phyloP scores from a whole-genome alignment of 2,329 filamentous ascomycete species.

The Trichoderma sp. region DNA sequence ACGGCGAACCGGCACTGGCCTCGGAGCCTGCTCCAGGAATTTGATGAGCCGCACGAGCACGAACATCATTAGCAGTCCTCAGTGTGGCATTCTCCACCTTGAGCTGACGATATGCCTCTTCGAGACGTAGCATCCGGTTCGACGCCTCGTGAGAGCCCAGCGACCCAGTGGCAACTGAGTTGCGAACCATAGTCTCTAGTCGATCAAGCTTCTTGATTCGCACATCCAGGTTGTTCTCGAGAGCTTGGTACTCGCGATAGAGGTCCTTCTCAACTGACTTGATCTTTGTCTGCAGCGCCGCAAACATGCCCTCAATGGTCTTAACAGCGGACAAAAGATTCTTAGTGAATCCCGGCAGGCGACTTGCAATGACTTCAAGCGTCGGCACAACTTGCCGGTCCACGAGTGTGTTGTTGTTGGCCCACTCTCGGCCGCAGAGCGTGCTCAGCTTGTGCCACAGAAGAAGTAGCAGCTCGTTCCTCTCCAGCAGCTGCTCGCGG shows the following conservation, averaged over 20 bases:
- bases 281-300: constrained; percentile 76
- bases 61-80: constrained; percentile 61
- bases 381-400: constrained; percentile 82
- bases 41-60: constrained; percentile 50
- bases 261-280: constrained; percentile 84
- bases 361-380: constrained; percentile 80
- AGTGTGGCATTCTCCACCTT: constrained; percentile 71
- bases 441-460: constrained; percentile 87
- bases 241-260: constrained; percentile 84
- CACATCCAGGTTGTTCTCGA: constrained; percentile 78
- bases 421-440: constrained; percentile 90
- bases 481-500: constrained; percentile 84
- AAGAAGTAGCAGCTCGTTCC: constrained; percentile 83
- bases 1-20: constrained; percentile 49
- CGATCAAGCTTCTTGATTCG: constrained; percentile 84
- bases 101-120: constrained; percentile 62
- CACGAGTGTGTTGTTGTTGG: constrained; percentile 83
- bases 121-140: constrained; percentile 53
- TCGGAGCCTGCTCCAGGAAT: constrained; percentile 42
- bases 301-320: constrained; percentile 78
- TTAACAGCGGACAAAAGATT: constrained; percentile 87
- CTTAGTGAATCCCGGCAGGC: constrained; percentile 84
- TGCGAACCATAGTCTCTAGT: constrained; percentile 77
- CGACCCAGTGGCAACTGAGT: constrained; percentile 56
- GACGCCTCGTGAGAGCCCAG: constrained; percentile 47